These are phyloP conservation scores for Sugiyamaella novakii DNA, from an alignment of 1,139 yeast genomes.

Conservation along the genomic window DNA sequence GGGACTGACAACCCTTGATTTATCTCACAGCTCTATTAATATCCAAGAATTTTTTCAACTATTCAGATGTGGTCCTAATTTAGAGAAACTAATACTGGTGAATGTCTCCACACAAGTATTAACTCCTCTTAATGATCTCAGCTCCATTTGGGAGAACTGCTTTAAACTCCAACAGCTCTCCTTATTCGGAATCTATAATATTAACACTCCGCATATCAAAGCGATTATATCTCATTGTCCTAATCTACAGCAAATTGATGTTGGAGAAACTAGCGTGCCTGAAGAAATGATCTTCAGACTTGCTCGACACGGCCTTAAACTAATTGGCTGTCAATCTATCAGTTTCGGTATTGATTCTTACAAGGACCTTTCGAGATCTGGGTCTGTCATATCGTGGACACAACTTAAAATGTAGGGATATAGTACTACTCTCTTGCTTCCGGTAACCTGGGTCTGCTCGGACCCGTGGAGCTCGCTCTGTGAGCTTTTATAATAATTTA, in stretches of 20 bases:
- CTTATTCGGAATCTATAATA: background rate
- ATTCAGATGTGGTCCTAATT: background rate
- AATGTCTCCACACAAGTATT: too few species aligned
- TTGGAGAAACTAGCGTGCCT: constrained; percentile 6
- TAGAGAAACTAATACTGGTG: background rate
- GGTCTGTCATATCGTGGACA: background rate
- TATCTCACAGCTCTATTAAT: background rate
- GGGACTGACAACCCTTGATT: background rate
- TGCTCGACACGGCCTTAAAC: background rate
- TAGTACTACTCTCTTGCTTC: background rate
- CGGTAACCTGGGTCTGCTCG: background rate
- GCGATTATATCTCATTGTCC: constrained; percentile 2
- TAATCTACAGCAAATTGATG: background rate
- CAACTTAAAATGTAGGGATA: background rate
- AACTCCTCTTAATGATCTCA: background rate
- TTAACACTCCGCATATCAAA: background rate
- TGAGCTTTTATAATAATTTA: too few species aligned
- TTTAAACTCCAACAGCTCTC: constrained; percentile 2
- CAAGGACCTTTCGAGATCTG: background rate
- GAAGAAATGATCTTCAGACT: constrained; percentile 6
- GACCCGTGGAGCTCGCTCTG: too few species aligned
- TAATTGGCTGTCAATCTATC: constrained; percentile 13
- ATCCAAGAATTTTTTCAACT: background rate
- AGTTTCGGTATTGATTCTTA: constrained; percentile 4
- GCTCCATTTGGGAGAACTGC: background rate